phyloP scores from a whole-genome alignment of 2,329 filamentous ascomycete species.

The Fusarium tuaranense region DNA sequence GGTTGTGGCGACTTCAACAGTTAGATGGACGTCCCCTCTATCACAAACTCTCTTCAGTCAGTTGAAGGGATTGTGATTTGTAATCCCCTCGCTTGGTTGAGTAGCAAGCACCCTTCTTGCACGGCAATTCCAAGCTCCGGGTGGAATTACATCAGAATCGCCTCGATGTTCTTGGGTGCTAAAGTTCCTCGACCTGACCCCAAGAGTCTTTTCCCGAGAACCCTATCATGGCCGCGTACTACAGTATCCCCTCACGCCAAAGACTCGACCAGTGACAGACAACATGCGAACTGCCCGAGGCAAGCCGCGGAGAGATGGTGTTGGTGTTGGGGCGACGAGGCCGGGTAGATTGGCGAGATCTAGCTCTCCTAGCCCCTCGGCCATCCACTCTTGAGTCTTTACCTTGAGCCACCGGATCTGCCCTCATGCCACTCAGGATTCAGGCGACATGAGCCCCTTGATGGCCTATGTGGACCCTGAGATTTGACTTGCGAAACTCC shows the following conservation, averaged over 20 bases:
- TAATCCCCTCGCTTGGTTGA: conserved; percentile 10
- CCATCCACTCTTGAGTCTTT: neutral
- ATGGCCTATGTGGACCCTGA: conserved; percentile 5
- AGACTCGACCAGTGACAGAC: neutral
- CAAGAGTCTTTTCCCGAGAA: neutral
- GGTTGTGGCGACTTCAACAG: conserved; percentile 28
- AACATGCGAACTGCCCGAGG: neutral
- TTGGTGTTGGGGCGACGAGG: conserved; percentile 15
- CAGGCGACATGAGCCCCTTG: neutral
- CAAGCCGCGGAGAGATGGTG: conserved; percentile 4
- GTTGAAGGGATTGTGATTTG: conserved; percentile 23
- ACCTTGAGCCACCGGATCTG: neutral
- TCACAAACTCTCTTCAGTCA: conserved; percentile 15
- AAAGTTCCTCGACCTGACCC: neutral
- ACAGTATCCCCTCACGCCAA: neutral
- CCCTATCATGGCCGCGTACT: neutral
- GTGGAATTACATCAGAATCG: conserved; percentile 26
- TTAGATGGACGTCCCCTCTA: neutral
- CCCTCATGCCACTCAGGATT: neutral
- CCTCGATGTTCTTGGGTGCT: neutral
- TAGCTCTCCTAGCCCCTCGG: conserved; percentile 3
- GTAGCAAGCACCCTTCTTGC: neutral
- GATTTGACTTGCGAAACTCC: neutral
- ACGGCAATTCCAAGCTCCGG: conserved; percentile 7
- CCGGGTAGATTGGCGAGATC: conserved; percentile 37